phyloP scores from a whole-genome alignment of 2,329 filamentous ascomycete species.

The Ceratocystis albifundus region DNA sequence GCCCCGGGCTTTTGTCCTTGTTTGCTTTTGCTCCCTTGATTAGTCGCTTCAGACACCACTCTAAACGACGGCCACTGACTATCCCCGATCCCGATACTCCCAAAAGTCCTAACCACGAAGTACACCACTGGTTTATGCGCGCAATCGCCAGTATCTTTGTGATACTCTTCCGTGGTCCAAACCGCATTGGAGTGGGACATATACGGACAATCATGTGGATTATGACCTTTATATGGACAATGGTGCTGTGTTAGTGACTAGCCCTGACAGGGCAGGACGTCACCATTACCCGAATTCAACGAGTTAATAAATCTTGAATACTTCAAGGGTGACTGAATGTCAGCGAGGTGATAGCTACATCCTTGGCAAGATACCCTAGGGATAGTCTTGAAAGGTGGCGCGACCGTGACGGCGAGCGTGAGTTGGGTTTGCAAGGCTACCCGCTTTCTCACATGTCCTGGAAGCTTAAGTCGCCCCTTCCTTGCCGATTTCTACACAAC shows the following conservation, averaged over 20 bases:
- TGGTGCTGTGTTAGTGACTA: conserved; percentile 44
- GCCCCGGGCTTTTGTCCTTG: no score
- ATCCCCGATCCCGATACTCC: no score
- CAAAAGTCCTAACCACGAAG: not conserved
- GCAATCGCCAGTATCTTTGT: conserved; percentile 48
- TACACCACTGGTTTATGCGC: conserved; percentile 40
- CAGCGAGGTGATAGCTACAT: conserved; percentile 32
- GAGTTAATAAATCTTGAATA: conserved; percentile 53
- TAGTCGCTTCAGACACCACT: no score
- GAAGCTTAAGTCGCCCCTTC: conserved; percentile 40
- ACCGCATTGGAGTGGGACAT: conserved; percentile 48
- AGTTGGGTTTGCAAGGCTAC: conserved; percentile 53
- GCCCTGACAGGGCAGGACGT: conserved; percentile 46
- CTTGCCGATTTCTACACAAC: not conserved
- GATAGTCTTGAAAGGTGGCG: conserved; percentile 39
- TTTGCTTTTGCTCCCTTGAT: no score
- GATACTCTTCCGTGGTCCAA: conserved; percentile 53
- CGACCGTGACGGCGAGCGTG: conserved; percentile 54
- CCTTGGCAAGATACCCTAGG: no score
- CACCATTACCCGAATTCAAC: conserved; percentile 53
- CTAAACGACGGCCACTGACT: no score
- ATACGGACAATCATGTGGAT: conserved; percentile 40
- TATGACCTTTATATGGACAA: conserved; percentile 49
- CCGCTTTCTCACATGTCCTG: conserved; percentile 46
- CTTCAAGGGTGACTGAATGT: conserved; percentile 47